Percentiles rank a stretch among this genome's conserved stretches.
phyloP scores from a whole-genome alignment of 2,329 filamentous ascomycete genomes.

The Trichoderma afroharzianum region DNA sequence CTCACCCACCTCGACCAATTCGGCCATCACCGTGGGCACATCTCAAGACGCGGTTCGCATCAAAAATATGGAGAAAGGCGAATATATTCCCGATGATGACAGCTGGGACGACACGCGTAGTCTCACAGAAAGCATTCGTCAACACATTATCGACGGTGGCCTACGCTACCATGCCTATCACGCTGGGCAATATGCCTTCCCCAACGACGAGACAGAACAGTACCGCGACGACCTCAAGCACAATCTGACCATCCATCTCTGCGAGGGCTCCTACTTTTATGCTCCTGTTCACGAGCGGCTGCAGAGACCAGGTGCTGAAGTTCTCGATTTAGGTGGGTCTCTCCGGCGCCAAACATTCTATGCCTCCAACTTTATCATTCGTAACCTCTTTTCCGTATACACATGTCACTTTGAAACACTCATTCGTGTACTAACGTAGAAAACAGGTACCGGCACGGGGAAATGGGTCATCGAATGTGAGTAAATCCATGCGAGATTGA shows the following conservation, averaged over 20 bases:
- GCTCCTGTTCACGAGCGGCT: conserved; percentile 38
- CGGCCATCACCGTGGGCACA: conserved; percentile 31
- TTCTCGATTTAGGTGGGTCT: conserved; percentile 46
- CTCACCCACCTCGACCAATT: conserved; percentile 28
- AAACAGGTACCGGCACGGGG: conserved; percentile 47
- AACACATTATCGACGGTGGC: conserved; percentile 41
- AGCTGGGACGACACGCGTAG: conserved; percentile 37
- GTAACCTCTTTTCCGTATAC: neutral
- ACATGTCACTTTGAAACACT: neutral
- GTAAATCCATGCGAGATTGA: conserved; percentile 23
- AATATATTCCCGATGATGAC: conserved; percentile 23
- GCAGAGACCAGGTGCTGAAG: conserved; percentile 40
- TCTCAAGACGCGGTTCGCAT: conserved; percentile 30
- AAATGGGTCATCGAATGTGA: conserved; percentile 50
- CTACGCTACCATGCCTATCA: conserved; percentile 41
- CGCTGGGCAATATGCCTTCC: conserved; percentile 41
- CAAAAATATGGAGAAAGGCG: conserved; percentile 33
- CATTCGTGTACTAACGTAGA: neutral
- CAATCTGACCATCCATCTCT: conserved; percentile 37
- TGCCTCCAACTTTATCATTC: neutral
- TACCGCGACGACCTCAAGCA: conserved; percentile 42
- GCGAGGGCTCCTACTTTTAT: conserved; percentile 40
- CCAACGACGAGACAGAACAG: conserved; percentile 43
- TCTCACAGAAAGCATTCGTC: conserved; percentile 41
- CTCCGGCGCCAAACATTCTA: neutral